These are phyloP conservation scores for Plasmopara halstedii DNA, from an alignment of 352 stramenopile genomes.

Conservation along the genomic window DNA sequence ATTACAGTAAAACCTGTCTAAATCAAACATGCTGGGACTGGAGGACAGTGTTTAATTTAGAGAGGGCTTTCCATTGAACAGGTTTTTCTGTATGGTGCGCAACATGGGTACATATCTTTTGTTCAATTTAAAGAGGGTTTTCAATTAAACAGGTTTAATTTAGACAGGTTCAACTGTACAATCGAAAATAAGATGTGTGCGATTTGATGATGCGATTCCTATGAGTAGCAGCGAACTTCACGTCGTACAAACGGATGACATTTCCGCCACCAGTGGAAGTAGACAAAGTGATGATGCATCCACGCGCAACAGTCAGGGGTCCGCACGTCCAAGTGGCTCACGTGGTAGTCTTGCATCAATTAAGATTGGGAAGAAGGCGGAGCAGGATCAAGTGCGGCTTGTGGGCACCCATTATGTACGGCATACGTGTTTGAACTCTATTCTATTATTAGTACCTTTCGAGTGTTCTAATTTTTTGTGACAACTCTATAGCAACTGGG, in stretches of 20 bases:
- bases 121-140: no score
- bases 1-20: no score
- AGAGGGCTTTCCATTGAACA: no score
- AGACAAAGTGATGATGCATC: background rate
- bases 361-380: slow-evolving; percentile 18
- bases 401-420: slow-evolving; percentile 73
- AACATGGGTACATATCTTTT: no score
- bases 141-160: no score
- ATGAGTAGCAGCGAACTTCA: slow-evolving; percentile 21
- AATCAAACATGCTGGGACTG: no score
- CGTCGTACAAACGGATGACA: slow-evolving; percentile 18
- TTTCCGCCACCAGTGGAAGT: slow-evolving; percentile 1
- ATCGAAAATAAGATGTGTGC: no score
- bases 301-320: slow-evolving; percentile 2
- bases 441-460: background rate
- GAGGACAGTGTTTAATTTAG: no score
- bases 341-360: slow-evolving; percentile 15
- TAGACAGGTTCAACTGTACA: no score
- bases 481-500: slow-evolving; percentile 70
- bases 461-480: slow-evolving; percentile 7
- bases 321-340: slow-evolving; percentile 7
- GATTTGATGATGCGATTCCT: slow-evolving; percentile 9
- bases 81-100: no score
- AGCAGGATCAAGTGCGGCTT: slow-evolving; percentile 51
- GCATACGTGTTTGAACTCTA: slow-evolving; percentile 1